Conservation (phyloP, 176 grass and related monocot species). For the Paspalum notatum region DNA sequence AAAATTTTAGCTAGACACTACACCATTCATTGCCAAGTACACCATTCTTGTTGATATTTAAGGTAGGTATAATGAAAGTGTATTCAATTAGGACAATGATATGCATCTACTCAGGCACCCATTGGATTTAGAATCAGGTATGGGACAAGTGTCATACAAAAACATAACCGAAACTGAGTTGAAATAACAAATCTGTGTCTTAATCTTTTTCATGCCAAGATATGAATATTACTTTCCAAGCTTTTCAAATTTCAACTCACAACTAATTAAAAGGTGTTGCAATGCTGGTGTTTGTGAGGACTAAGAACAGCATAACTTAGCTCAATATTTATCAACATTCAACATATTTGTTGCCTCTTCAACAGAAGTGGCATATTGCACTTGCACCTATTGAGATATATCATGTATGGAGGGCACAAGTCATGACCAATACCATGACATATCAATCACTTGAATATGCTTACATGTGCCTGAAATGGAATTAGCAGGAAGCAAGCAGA, state of each 20-base stretch:
- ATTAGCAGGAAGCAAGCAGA: constrained; percentile 2
- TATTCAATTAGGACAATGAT: not conserved
- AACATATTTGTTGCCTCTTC: not conserved
- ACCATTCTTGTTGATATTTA: not conserved
- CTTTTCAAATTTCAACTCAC: constrained; percentile 5
- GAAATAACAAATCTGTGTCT: not conserved
- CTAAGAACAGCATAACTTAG: not conserved
- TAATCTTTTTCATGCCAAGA: not conserved
- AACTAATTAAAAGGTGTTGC: not conserved
- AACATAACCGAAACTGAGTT: not conserved
- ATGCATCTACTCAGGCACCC: not conserved
- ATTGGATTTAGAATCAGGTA: constrained; percentile 5
- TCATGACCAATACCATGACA: constrained; percentile 19
- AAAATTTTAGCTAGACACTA: too few relatives aligned
- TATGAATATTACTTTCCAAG: not conserved
- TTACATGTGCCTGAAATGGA: constrained; percentile 12
- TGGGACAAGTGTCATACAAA: constrained; percentile 8
- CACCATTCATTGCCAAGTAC: too few relatives aligned
- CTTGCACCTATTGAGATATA: not conserved
- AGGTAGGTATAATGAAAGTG: not conserved
- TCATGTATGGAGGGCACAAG: not conserved
- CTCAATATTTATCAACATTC: not conserved
- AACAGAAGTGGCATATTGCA: not conserved
- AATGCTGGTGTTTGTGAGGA: not conserved
- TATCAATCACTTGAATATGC: not conserved